Base-by-base conservation (phyloP, 2,329 filamentous ascomycete species). In the Leptoxyphium fumago region DNA sequence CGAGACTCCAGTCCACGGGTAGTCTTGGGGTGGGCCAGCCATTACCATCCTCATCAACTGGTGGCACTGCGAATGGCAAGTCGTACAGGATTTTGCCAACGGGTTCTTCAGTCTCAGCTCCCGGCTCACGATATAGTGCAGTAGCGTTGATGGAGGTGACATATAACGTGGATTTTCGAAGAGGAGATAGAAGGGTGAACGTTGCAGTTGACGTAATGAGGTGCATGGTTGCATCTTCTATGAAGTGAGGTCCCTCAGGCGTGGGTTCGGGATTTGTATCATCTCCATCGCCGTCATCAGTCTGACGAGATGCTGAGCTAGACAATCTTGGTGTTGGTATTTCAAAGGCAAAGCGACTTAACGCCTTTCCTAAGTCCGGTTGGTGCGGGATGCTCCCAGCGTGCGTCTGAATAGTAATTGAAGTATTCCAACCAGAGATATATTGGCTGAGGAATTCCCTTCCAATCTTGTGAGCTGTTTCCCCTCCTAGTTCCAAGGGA, bases 371-470 rank as follows among this genome's bases (percentile, higher is more conserved):
- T 3, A 95, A 68, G 4, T 70, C 60, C 0, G 85, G 87, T 42
- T 85, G 74, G 1, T 73, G 65, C 2, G 91, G 89, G 42, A 96
- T 78, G 41, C 79, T 85, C 38, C 70, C 69, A 40, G 74, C 66
- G 59, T 94, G 83, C 2, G 81, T 74, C 57, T 77, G 76, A 9
- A 94, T 63, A 0, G 79, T 83, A 39, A 96, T 64, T 15, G 78
- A 86, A 1, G 84, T 87, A 64, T 96, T 95, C 60, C 74, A 80
- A 8, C 87, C 87, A 2, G 88, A 96, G 10, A 95, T 69, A 56
- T 91, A 96, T 53, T 84, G 78, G 2, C 86, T 94, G 9, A 96
- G 64, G 15, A 95, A 67, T 40, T 87, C 75, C 43, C 77, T 73
- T 2, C 84, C 87, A 48, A 80, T 71, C 26, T 68, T 61, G 38